phyloP scores from a whole-genome alignment of 441 rosid species.

The Populus hybrid region DNA sequence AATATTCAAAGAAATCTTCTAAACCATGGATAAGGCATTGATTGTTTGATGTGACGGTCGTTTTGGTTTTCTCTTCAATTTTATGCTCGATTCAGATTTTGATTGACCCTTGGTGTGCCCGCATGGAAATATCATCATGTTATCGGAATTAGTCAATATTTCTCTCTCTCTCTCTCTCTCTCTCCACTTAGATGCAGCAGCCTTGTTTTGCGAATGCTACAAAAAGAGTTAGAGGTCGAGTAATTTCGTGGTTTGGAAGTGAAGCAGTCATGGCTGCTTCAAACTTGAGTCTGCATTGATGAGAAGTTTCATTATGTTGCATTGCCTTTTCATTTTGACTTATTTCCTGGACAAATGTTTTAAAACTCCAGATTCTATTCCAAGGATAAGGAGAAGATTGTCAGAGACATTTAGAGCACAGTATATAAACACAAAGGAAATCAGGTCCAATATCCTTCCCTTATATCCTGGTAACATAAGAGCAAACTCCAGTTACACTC shows the following conservation, averaged over 20 bases:
- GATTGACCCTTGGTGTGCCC: not conserved
- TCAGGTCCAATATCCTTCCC: constrained; percentile 50
- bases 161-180: not conserved
- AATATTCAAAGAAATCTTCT: constrained; percentile 7
- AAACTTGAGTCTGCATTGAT: not conserved
- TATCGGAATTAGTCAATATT: not conserved
- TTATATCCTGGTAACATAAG: constrained; percentile 1
- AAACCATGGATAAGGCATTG: not conserved
- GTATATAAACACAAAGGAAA: constrained; percentile 76
- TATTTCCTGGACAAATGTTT: constrained; percentile 1
- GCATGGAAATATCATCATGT: not conserved
- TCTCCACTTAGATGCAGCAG: not conserved
- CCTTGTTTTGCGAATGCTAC: not conserved
- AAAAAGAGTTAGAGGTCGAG: not conserved
- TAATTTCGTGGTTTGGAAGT: not conserved
- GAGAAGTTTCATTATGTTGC: constrained; percentile 1
- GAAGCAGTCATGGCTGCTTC: not conserved
- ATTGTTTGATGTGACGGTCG: constrained; percentile 6
- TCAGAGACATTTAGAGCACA: constrained; percentile 89
- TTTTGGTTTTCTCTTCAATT: not conserved
- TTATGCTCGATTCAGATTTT: not conserved
- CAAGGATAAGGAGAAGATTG: constrained; percentile 58
- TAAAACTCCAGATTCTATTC: constrained; percentile 43
- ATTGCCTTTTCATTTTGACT: constrained; percentile 8
- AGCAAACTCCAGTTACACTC: constrained; percentile 5